Conservation (phyloP, 768 basidiomycete species). For the Candolleomyces efflorescens region DNA sequence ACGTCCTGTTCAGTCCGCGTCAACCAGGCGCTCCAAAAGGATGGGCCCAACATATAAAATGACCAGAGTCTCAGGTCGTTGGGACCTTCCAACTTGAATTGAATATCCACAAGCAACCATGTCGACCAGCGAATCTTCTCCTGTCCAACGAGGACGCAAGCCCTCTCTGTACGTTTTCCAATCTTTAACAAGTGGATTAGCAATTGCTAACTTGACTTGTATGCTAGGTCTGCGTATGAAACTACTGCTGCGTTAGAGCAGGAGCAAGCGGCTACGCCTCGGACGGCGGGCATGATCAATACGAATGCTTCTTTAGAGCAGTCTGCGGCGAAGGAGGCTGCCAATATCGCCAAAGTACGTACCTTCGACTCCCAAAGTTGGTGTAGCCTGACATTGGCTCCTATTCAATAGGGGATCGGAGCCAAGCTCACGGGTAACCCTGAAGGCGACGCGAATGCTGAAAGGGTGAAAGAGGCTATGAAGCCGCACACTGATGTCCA, state of each 20-base stretch:
- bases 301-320: conserved; percentile 41
- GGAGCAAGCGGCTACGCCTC: conserved; percentile 39
- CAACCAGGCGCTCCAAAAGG: too few species aligned
- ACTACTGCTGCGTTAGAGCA: conserved; percentile 56
- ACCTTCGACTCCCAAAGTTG: neutral
- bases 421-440: conserved; percentile 28
- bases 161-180: too few species aligned
- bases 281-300: conserved; percentile 40
- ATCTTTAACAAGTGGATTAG: too few species aligned
- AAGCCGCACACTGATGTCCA: neutral
- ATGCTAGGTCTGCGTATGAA: conserved; percentile 29
- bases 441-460: conserved; percentile 8
- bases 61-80: too few species aligned
- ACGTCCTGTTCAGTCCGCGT: too few species aligned
- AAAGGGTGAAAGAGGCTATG: conserved; percentile 1
- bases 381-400: neutral
- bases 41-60: too few species aligned
- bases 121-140: too few species aligned
- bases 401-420: conserved; percentile 25
- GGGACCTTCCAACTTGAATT: too few species aligned
- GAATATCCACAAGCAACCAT: too few species aligned
- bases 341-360: conserved; percentile 48
- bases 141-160: too few species aligned
- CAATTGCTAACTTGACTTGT: neutral
- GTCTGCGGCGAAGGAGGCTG: conserved; percentile 47